Evolutionary conservation across 805 yeast genomes (phyloP), one percentile per base, ranked within the genome.

Genomic region (Saturnispora quitensis): DNA sequence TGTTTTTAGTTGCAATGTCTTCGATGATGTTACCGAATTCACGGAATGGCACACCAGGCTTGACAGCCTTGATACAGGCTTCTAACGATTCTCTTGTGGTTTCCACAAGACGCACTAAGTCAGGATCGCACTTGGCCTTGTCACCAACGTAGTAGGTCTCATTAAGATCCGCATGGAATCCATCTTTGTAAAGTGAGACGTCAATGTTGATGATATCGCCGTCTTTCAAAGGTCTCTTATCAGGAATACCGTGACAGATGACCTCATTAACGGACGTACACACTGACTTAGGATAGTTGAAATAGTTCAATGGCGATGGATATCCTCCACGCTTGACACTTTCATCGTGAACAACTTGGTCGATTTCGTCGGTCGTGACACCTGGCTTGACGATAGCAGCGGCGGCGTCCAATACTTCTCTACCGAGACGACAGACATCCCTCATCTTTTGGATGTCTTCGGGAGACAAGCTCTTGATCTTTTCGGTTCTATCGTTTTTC

Each of bases 241-340:
- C 99, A 27, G 99, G 99, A 53, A 93, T 86, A 56, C 99, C 99
- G 68, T 93, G 99, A 67, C 99, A 93, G 55, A 93, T 86, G 53
- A 89, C 82, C 73, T 93, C 99, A 68, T 93, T 93, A 43, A 93
- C 84, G 2, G 97, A 89, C 1, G 96, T 89, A 70, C 99, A 93
- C 42, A 88, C 78, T 22, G 93, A 81, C 66, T 89, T 90, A 43
- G 98, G 97, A 72, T 81, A 93, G 68, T 89, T 86, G 72, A 84
- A 90, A 72, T 93, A 93, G 72, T 93, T 93, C 57, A 91, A 73
- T 3, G 99, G 96, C 12, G 97, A 88, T 18, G 99, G 99, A 66
- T 93, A 93, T 3, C 90, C 89, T 57, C 84, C 82, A 67, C 97
- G 79, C 67, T 87, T 88, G 60, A 90, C 73, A 53, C 96, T 86